Evolutionary conservation across 352 stramenopile genomes (phyloP).

Genomic region (Globisporangium splendens): DNA sequence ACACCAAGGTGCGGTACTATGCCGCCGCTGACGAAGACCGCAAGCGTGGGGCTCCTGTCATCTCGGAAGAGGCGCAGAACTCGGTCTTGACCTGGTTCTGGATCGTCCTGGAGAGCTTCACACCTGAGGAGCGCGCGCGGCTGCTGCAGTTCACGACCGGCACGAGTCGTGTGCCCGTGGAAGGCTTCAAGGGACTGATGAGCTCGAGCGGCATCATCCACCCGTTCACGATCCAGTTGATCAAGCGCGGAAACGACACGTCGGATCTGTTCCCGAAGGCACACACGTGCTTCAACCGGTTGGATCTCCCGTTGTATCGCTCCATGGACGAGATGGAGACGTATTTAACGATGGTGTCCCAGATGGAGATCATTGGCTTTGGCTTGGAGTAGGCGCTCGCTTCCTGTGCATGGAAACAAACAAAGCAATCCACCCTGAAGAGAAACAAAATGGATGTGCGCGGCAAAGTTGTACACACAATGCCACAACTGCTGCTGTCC

Average conservation of each 20-base stretch:
- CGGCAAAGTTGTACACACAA: not conserved
- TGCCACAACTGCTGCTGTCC: too few relatives aligned
- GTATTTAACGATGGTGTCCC: conserved; percentile 72
- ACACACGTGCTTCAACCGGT: conserved; percentile 84
- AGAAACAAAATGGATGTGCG: conserved; percentile 3
- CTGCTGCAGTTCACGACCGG: conserved; percentile 77
- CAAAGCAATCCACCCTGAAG: conserved; percentile 11
- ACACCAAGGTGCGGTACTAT: conserved; percentile 67
- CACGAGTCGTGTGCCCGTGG: conserved; percentile 73
- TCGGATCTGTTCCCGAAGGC: conserved; percentile 61
- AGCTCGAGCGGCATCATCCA: conserved; percentile 80
- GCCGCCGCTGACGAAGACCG: conserved; percentile 33
- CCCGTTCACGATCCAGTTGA: conserved; percentile 77
- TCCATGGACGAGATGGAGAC: conserved; percentile 67
- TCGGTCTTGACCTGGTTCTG: conserved; percentile 73
- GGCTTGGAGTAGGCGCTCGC: conserved; percentile 49
- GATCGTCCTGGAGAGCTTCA: conserved; percentile 50
- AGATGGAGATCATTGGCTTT: conserved; percentile 82
- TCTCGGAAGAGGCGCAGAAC: conserved; percentile 37
- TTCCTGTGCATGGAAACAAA: conserved; percentile 6
- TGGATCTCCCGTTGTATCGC: conserved; percentile 72
- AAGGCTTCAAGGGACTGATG: conserved; percentile 76
- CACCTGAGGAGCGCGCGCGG: conserved; percentile 62
- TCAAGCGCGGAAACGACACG: conserved; percentile 37
- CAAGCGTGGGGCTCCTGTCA: conserved; percentile 8